Evolutionary conservation across 805 yeast genomes (phyloP).

Genomic region (Nakazawaea anatomiae): DNA sequence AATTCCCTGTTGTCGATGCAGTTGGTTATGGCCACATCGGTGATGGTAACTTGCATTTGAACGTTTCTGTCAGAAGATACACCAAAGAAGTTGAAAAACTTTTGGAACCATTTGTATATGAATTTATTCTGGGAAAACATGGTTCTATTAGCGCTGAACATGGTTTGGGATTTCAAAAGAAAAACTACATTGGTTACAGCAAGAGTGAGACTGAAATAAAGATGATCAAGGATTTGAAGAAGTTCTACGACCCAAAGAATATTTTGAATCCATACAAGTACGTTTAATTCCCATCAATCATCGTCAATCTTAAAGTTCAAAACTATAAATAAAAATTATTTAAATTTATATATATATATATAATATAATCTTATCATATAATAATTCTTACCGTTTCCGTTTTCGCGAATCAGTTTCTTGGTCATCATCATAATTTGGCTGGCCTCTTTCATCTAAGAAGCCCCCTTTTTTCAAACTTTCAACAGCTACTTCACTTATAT

Average conservation of each 20-base stretch:
- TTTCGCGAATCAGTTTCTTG: neutral
- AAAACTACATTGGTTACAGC: slow-evolving; percentile 79
- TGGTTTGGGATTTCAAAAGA: slow-evolving; percentile 96
- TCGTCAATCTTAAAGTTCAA: neutral
- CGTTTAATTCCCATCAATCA: slow-evolving; percentile 31
- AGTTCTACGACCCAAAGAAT: slow-evolving; percentile 83
- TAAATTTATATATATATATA: neutral
- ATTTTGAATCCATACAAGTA: slow-evolving; percentile 95
- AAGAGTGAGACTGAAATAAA: slow-evolving; percentile 66
- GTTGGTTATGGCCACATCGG: slow-evolving; percentile 99
- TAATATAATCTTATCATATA: neutral
- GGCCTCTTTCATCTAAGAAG: slow-evolving; percentile 13
- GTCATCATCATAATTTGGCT: neutral
- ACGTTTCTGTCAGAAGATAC: slow-evolving; percentile 85
- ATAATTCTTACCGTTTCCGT: neutral
- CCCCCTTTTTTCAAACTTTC: slow-evolving; percentile 41
- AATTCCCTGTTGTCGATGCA: slow-evolving; percentile 78
- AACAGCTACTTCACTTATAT: slow-evolving; percentile 51
- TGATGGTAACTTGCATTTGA: slow-evolving; percentile 93
- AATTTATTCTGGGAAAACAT: slow-evolving; percentile 65
- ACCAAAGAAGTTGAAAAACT: slow-evolving; percentile 69
- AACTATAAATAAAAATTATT: neutral
- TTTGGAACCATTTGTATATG: slow-evolving; percentile 92
- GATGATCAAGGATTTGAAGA: slow-evolving; percentile 73
- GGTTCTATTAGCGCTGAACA: slow-evolving; percentile 98